Evolutionary conservation across 805 yeast species (phyloP), one percentile per base, ranked within the genome.

Genomic region (Suhomyces sp.): DNA sequence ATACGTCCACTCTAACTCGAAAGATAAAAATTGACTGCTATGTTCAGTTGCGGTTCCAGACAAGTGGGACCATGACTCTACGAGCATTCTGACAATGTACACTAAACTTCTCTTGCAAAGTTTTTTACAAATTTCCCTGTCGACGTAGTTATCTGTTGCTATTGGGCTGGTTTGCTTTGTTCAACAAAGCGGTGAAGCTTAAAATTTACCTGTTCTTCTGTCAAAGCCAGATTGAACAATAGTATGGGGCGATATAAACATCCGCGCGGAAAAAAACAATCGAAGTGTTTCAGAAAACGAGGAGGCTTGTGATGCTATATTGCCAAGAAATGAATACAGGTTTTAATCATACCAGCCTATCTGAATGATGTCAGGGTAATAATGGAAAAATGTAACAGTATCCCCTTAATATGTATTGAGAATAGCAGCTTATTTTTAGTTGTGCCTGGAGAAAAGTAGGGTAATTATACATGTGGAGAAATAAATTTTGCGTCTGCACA

Each of bases 1-100:
- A 41, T 29, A 10, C 48, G 59, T 54, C 50, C 60, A 57, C 62
- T 55, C 53, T 55, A 47, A 57, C 58, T 53, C 49, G 62, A 48
- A 33, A 58, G 58, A 58, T 43, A 40, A 48, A 35, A 37, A 53
- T 12, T 40, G 46, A 41, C 31, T 52, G 46, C 52, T 47, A 48
- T 48, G 55, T 55, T 57, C 57, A 53, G 57, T 51, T 45, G 53
- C 29, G 48, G 43, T 49, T 50, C 53, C 50, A 46, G 27, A 47
- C 24, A 21, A 40, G 53, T 51, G 50, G 53, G 31, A 22, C 46
- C 50, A 24, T 33, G 54, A 47, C 54, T 53, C 54, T 53, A 51
- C 56, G 46, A 47, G 48, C 31, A 24, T 37, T 46, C 49, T 33
- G 13, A 53, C 54, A 53, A 17, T 46, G 22, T 49, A 15, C 17